Conservation (phyloP, 805 yeast genomes). For the Candida yuanshanica region DNA sequence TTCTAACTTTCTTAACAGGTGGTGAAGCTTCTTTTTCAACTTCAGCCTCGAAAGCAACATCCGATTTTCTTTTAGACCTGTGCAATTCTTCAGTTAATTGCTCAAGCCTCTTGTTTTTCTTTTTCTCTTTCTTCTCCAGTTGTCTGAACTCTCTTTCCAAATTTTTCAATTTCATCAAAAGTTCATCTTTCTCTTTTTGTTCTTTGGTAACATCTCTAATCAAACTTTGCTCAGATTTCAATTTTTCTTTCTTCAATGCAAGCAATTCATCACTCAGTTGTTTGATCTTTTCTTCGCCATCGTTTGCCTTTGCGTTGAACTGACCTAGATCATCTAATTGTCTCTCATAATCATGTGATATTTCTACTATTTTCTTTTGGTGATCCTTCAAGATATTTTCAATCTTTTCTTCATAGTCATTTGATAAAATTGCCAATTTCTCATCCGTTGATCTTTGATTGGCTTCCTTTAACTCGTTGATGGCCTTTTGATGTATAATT, state of each 20-base stretch:
- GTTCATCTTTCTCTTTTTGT: constrained; percentile 2
- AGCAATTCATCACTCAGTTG: background rate
- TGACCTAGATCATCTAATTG: background rate
- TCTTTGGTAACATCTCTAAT: constrained; percentile 2
- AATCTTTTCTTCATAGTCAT: constrained; percentile 28
- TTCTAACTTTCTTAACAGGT: background rate
- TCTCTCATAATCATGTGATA: background rate
- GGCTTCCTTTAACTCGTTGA: constrained; percentile 28
- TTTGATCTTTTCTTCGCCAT: background rate
- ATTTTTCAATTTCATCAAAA: background rate
- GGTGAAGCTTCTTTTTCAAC: constrained; percentile 1
- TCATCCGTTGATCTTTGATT: constrained; percentile 23
- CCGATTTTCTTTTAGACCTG: constrained; percentile 15
- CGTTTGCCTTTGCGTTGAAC: background rate
- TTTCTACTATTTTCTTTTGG: constrained; percentile 4
- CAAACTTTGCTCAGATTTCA: background rate
- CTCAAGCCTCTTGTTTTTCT: constrained; percentile 10
- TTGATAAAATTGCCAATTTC: constrained; percentile 27
- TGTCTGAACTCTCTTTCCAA: constrained; percentile 1
- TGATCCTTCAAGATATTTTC: constrained; percentile 16
- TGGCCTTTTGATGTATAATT: constrained; percentile 26
- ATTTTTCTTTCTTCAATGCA: background rate
- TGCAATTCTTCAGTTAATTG: constrained; percentile 6
- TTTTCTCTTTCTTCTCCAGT: constrained; percentile 12
- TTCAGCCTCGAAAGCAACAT: background rate